Evolutionary conservation across 1,139 yeast species (phyloP).

Genomic region (Pneumocystis carinii): DNA sequence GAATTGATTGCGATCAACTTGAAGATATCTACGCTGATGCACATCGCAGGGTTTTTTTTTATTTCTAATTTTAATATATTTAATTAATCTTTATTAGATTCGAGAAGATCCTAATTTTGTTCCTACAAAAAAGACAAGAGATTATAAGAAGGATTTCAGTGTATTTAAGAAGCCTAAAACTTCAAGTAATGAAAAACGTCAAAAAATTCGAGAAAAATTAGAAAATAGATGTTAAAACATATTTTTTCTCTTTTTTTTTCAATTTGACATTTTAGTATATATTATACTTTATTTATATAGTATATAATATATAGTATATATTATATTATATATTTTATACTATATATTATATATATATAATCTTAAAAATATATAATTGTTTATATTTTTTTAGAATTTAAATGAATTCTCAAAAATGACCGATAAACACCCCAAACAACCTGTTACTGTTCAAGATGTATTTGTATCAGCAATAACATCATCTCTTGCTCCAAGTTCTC

Average conservation of each 20-base stretch:
- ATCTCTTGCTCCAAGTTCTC: neutral
- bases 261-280: neutral
- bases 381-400: neutral
- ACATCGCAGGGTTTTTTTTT: slow-evolving; percentile 36
- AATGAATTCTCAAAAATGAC: neutral
- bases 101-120: slow-evolving; percentile 80
- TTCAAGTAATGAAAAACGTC: neutral
- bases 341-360: neutral
- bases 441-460: neutral
- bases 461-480: neutral
- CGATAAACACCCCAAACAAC: neutral
- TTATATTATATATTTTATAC: too few species aligned
- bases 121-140: slow-evolving; percentile 72
- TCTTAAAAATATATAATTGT: neutral
- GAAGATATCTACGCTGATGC: slow-evolving; percentile 94
- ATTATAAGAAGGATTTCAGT: neutral
- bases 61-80: neutral
- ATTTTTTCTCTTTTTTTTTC: neutral
- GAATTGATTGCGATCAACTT: slow-evolving; percentile 88
- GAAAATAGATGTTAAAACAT: neutral
- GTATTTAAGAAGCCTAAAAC: neutral
- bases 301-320: too few species aligned
- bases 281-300: neutral
- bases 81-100: slow-evolving; percentile 34
- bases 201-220: neutral